Conservation (phyloP, 169 alveolate genomes). For the Cryptosporidium sp. region DNA sequence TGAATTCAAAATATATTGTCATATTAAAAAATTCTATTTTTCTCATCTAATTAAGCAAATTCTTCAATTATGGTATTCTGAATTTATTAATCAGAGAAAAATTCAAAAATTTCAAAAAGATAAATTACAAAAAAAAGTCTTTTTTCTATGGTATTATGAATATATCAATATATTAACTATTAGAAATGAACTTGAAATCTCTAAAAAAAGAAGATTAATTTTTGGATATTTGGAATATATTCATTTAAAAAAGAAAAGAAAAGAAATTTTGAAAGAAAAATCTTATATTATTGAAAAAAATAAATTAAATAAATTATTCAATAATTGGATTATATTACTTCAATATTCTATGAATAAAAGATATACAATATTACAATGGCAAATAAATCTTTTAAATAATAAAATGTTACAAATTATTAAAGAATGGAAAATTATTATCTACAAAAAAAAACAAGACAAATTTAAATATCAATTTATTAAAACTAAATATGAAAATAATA, state of each 20-base stretch:
- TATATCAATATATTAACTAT: no score
- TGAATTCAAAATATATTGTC: not conserved
- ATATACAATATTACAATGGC: conserved; percentile 66
- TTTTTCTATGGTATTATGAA: conserved; percentile 1
- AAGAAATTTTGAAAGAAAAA: not conserved
- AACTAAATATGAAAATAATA: not conserved
- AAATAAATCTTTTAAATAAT: not conserved
- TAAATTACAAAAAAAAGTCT: not conserved
- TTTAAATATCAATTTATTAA: not conserved
- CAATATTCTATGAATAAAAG: conserved; percentile 63
- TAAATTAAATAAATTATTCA: not conserved
- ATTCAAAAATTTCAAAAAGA: conserved; percentile 7
- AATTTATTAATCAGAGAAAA: not conserved
- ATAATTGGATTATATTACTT: conserved; percentile 27
- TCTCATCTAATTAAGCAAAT: not conserved
- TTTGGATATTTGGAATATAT: not conserved
- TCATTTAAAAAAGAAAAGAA: not conserved
- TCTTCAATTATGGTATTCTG: conserved; percentile 6
- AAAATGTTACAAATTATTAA: not conserved
- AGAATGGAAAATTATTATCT: conserved; percentile 1
- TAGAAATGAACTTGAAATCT: not conserved
- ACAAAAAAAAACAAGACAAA: not conserved
- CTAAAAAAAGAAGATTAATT: not conserved
- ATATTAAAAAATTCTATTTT: not conserved
- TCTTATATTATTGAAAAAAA: not conserved